A percentile compares a stretch with the other conserved stretches of the same genome.
These are phyloP conservation scores for Phytomonas francai DNA, from an alignment of 208 protist genomes.

Conservation along the genomic window DNA sequence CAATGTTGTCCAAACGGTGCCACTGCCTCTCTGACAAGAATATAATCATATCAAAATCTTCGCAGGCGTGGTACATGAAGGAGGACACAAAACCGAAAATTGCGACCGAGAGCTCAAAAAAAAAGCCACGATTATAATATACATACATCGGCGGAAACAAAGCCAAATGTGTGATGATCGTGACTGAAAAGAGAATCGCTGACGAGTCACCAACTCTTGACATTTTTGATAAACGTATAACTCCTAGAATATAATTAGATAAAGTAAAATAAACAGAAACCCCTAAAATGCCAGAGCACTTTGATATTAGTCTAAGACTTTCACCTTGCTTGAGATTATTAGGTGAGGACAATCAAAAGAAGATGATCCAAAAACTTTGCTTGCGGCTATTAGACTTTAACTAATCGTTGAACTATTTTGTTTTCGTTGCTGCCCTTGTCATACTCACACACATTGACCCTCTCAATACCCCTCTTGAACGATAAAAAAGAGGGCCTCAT, in stretches of 20 bases:
- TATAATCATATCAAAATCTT: constrained; percentile 38
- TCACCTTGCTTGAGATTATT: background rate
- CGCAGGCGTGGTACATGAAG: constrained; percentile 73
- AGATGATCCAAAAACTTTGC: constrained; percentile 6
- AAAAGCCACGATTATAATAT: constrained; percentile 32
- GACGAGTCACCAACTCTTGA: constrained; percentile 13
- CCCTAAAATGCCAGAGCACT: background rate
- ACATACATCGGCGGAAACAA: constrained; percentile 36
- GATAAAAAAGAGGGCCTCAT: too few species aligned
- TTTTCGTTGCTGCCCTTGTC: too few species aligned
- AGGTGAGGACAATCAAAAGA: constrained; percentile 10
- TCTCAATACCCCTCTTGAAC: too few species aligned
- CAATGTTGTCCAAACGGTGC: constrained; percentile 76
- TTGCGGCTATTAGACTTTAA: background rate
- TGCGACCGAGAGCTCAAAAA: constrained; percentile 41
- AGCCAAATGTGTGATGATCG: constrained; percentile 60
- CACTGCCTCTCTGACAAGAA: constrained; percentile 58
- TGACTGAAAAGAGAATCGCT: constrained; percentile 36
- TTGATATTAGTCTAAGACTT: constrained; percentile 2
- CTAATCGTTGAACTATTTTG: background rate
- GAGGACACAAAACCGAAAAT: constrained; percentile 46
- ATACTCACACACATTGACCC: too few species aligned
- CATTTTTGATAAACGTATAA: background rate
- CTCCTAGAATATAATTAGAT: background rate
- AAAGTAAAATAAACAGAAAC: background rate